Base-by-base conservation (phyloP, 768 basidiomycete genomes). In the Pholiota conissans region DNA sequence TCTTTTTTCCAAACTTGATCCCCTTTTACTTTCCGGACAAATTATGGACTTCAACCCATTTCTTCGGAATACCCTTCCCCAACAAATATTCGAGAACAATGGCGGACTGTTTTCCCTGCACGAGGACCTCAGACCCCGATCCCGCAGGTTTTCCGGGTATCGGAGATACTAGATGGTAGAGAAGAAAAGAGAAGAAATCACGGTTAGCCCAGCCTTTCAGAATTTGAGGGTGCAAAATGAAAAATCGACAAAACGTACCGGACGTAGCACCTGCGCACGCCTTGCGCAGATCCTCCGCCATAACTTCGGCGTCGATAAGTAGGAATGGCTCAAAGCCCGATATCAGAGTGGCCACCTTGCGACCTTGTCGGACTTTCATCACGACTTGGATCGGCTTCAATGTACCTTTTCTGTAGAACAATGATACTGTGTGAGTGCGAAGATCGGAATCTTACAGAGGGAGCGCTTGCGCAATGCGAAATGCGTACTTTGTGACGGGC, bases 91-190 rank as follows among this genome's bases (percentile, higher is more conserved):
- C 88, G 9, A 79, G 74, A 10, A 93, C 87, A 2, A 76, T 73
- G 61, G 82, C 80, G 18, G 79, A 76, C 64, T 96, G 93, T 60
- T 90, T 90, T 1, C 95, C 95, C 66, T 96, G 95, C 0, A 96
- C 87, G 60, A 90, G 75, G 8, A 97, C 85, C 64, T 95, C 91
- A 52, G 82, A 63, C 1, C 81, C 82, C 1, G 81, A 74, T 6
- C 73, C 72, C 29, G 71, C 69, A 14, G 76, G 64, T 67, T 85
- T 87, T 0, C 88, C 87, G 5, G 74, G 76, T n/a, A 81, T 54
- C 0, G 85, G 83, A 0, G 85, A 81, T 14, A 89, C 90, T 91
- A n/a, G n/a, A n/a, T n/a, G n/a, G n/a, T n/a, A n/a, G n/a, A n/a
- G 45, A 26, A n/a, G 30, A 32, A 37, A 39, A 18, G 22, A n/a